Evolutionary conservation across 495 filamentous ascomycete genomes (phyloP), one percentile per base, ranked within the genome.

Genomic region (Ascodesmis nigricans): DNA sequence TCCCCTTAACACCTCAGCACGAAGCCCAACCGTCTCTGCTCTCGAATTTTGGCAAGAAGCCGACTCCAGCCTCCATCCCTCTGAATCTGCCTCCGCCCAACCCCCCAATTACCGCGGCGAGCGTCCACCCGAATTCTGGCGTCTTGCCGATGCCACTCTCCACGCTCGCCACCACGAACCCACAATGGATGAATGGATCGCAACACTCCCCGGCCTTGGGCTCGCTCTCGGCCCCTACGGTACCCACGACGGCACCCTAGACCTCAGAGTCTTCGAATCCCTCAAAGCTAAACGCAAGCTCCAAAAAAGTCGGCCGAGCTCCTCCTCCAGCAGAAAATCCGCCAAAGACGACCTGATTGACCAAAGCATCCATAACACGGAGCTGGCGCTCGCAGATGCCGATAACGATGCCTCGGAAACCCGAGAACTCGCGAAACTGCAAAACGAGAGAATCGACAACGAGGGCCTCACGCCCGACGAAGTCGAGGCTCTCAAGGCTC

Each of bases 11-110:
- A 6, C 40, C 17, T 21, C 35, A 19, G 16, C 24, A 4, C 36
- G 38, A 39, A 50, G 39, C 0, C 42, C 47, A 23, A 36, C 36
- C 3, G 22, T 31, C n/a, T 46, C 43, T 8, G 43, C 47, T 4
- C 36, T 44, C 6, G 43, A 41, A 10, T 51, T 50, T 31, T 50
- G 48, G 48, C 37, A 41, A 20, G 47, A 39, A 32, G 47, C 43
- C 20, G 48, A 50, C 25, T 36, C 37, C 21, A 44, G 38, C 14
- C 35, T 50, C 16, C 23, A 24, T 1, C 46, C 47, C 9, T 44
- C 46, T 9, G 36, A 50, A 25, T 46, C 42, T 9, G 29, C 42
- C 5, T 50, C 39, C 15, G 39, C 36, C 5, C 35, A 43, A 31
- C 47, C 34, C 9, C 19, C 39, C 17, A 50, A 40, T 13, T 25